Conservation (phyloP, 2,329 filamentous ascomycete species). For the Talaromyces sp. region DNA sequence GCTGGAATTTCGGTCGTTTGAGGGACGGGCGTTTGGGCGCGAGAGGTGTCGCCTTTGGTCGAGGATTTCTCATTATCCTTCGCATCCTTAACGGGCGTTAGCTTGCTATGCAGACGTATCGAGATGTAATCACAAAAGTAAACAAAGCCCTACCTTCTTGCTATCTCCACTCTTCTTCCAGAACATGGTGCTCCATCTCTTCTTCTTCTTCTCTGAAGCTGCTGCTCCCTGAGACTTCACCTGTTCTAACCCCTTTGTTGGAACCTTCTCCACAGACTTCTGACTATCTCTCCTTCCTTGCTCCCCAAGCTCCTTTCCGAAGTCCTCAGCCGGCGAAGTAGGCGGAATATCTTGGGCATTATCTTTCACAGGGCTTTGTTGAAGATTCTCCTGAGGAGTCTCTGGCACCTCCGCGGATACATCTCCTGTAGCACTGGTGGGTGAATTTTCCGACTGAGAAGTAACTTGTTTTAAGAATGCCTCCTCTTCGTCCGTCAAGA, state of each 20-base stretch:
- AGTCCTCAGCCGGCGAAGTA: constrained; percentile 50
- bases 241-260: constrained; percentile 18
- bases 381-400: constrained; percentile 36
- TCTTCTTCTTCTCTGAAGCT: constrained; percentile 34
- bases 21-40: constrained; percentile 6
- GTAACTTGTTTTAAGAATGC: constrained; percentile 58
- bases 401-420: not conserved
- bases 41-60: not conserved
- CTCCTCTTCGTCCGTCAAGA: constrained; percentile 65
- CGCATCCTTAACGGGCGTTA: constrained; percentile 7
- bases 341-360: constrained; percentile 51
- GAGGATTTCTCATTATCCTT: constrained; percentile 10
- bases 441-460: constrained; percentile 41
- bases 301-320: constrained; percentile 35
- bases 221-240: constrained; percentile 21
- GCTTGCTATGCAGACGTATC: not conserved
- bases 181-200: constrained; percentile 43
- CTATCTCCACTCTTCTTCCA: constrained; percentile 39
- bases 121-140: not conserved
- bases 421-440: not conserved
- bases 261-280: constrained; percentile 7
- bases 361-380: not conserved
- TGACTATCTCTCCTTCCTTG: constrained; percentile 40
- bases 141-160: constrained; percentile 32
- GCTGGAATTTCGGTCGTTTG: constrained; percentile 7